Evolutionary conservation across 2,329 filamentous ascomycete genomes (phyloP).

Genomic region (Diplocarpon mali): DNA sequence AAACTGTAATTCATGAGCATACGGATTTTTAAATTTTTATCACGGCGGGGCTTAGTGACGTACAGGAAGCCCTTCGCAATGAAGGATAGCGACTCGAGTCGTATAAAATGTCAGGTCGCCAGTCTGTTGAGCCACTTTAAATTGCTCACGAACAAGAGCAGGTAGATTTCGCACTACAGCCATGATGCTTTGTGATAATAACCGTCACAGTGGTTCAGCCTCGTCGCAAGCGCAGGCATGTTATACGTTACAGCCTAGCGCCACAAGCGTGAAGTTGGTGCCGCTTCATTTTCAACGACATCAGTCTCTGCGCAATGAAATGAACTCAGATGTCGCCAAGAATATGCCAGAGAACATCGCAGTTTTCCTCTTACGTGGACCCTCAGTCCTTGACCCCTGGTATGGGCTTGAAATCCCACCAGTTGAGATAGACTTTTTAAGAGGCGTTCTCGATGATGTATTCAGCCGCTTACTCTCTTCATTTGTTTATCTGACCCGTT

Average conservation of each 20-base stretch:
- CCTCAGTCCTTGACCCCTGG: no score
- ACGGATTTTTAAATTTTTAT: not conserved
- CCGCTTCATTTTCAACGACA: no score
- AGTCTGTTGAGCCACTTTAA: constrained; percentile 20
- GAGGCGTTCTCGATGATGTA: no score
- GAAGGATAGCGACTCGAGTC: constrained; percentile 23
- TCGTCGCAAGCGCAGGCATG: not conserved
- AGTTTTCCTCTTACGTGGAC: no score
- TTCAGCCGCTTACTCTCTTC: no score
- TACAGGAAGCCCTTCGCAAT: constrained; percentile 22
- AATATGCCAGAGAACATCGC: no score
- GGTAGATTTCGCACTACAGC: constrained; percentile 17
- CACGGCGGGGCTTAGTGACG: not conserved
- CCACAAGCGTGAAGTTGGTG: not conserved
- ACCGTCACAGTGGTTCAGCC: not conserved
- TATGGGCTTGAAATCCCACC: no score
- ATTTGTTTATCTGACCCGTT: no score
- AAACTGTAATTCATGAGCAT: constrained; percentile 38
- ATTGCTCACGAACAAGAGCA: constrained; percentile 20
- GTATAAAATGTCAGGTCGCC: constrained; percentile 23
- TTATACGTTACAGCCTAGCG: not conserved
- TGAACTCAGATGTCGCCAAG: no score
- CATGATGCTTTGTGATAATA: constrained; percentile 8
- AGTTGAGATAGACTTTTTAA: no score
- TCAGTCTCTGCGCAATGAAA: no score